Evolutionary conservation across 345 rosid genomes (phyloP), one percentile per base, ranked within the genome.

Genomic region (Lepidium africanum): DNA sequence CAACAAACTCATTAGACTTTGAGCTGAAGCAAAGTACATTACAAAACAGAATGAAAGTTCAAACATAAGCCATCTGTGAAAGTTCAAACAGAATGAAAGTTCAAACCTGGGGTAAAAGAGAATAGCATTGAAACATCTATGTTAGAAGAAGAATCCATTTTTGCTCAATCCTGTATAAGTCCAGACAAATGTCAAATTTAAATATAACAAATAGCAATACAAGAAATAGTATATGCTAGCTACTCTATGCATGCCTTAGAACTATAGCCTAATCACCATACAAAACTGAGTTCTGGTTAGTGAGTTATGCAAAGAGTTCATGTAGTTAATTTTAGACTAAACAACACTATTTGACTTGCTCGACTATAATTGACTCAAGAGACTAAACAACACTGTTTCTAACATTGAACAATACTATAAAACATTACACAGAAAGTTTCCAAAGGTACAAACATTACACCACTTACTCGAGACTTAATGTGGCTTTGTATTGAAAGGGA

Each of bases 401-500:
- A n/a, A n/a, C n/a, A n/a, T n/a, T n/a, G n/a, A 71, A 10, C 12
- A 70, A 54, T 9, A 46, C 58, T 47, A 23, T 23, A 27, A 35
- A 57, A 48, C 25, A 48, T 14, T 36, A 33, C 7, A 21, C 38
- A 51, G 35, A 1, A 52, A 51, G 30, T n/a, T 17, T 27, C 37
- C 16, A 2, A 46, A 11, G 23, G 55, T 62, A 9, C 6, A 61
- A 61, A 15, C 42, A 79, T 76, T 78, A 81, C 90, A 68, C 63
- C 57, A 63, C 55, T 62, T n/a, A 65, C 66, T 61, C 65, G 70
- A 93, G 89, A 64, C 68, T 71, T 65, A 80, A 84, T 35, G 96
- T 85, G 40, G 97, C 97, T 77, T 81, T 88, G 82, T 84, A 94
- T 72, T 94, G 99, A 70, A 72, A 1, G 99, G 97, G 41, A 94